phyloP scores from a whole-genome alignment of 2,329 filamentous ascomycete genomes.

The Escovopsis sp. region DNA sequence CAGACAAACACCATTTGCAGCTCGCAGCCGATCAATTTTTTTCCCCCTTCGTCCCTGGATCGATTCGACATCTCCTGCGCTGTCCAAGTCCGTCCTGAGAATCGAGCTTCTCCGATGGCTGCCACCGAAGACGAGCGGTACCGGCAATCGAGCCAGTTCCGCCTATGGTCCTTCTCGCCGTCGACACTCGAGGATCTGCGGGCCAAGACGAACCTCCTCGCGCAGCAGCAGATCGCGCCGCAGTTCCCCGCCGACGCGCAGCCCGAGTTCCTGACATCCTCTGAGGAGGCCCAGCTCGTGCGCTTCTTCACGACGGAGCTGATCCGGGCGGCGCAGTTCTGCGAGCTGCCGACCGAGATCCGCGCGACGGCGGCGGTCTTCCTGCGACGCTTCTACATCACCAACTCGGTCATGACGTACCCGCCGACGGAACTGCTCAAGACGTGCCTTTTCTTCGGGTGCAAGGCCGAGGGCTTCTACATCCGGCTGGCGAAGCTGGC shows the following conservation, averaged over 20 bases:
- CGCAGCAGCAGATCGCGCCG: constrained; percentile 44
- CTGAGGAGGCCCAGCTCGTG: constrained; percentile 71
- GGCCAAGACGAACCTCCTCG: constrained; percentile 63
- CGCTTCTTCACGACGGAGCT: constrained; percentile 57
- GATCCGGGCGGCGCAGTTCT: constrained; percentile 40
- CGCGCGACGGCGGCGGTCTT: constrained; percentile 68
- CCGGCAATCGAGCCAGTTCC: constrained; percentile 76
- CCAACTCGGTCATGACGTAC: constrained; percentile 93
- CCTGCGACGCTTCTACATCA: constrained; percentile 86
- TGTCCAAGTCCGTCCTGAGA: too few relatives aligned
- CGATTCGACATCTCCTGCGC: too few relatives aligned
- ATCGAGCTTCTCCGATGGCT: too few relatives aligned
- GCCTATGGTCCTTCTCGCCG: constrained; percentile 82
- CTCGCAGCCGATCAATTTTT: neutral
- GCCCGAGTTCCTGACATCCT: constrained; percentile 66
- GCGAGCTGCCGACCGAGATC: constrained; percentile 35
- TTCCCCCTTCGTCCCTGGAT: neutral
- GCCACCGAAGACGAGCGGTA: constrained; percentile 80
- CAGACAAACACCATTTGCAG: too few relatives aligned
- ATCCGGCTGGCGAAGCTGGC: constrained; percentile 51
- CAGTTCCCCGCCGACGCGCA: constrained; percentile 39
- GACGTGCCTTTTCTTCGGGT: constrained; percentile 82
- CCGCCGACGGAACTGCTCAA: constrained; percentile 80
- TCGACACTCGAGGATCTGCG: constrained; percentile 57
- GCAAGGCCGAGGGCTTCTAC: constrained; percentile 81